Conservation (phyloP, 257 asterid genomes). For the Jasminum sambac region DNA sequence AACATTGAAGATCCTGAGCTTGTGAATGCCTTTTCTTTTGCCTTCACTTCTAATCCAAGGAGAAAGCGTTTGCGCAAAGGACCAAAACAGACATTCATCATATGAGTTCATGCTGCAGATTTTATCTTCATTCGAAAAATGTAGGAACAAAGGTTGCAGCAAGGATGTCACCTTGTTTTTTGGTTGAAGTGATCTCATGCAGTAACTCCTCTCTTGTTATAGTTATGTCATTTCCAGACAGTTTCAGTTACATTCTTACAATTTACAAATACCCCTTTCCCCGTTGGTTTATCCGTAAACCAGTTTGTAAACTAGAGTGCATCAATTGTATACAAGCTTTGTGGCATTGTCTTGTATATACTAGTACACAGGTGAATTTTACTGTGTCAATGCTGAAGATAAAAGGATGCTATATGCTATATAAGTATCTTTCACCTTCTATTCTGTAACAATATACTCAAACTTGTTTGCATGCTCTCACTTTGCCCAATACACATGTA, state of each 20-base stretch:
- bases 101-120: constrained; percentile 33
- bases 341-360: neutral
- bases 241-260: neutral
- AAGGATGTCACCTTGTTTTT: neutral
- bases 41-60: constrained; percentile 57
- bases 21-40: constrained; percentile 51
- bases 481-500: constrained; percentile 28
- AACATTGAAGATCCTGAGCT: constrained; percentile 69
- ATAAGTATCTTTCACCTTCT: constrained; percentile 6
- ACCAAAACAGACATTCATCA: constrained; percentile 56
- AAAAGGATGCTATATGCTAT: neutral
- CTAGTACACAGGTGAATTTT: neutral
- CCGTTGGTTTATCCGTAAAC: neutral
- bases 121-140: neutral
- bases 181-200: neutral
- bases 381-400: neutral
- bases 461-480: constrained; percentile 19
- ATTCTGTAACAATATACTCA: constrained; percentile 15
- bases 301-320: neutral
- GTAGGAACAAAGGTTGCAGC: neutral
- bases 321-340: neutral
- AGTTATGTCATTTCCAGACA: neutral
- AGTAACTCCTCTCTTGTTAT: neutral
- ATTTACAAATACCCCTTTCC: neutral
- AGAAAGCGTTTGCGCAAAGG: constrained; percentile 63